phyloP scores from a whole-genome alignment of 352 stramenopile genomes.

The Globisporangium parvum region DNA sequence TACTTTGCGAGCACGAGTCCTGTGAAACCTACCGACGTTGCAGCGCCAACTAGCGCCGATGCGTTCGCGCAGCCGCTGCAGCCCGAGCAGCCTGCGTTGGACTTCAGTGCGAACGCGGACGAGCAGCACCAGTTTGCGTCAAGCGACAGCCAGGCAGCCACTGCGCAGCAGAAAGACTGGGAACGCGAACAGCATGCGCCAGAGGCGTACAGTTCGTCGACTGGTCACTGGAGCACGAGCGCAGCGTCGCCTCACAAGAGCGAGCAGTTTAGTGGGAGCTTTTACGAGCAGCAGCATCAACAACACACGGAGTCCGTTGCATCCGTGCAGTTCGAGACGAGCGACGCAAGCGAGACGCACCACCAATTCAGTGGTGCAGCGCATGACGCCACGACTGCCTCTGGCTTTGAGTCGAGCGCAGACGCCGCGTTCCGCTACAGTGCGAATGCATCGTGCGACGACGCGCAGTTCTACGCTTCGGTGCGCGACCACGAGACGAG shows the following conservation, averaged over 20 bases:
- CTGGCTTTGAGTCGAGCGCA: too few species aligned
- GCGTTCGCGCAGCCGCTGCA: conserved; percentile 2
- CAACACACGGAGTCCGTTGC: conserved; percentile 2
- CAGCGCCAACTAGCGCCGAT: not conserved
- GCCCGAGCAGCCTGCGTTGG: not conserved
- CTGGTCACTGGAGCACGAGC: not conserved
- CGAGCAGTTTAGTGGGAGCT: conserved; percentile 2
- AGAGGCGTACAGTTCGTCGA: not conserved
- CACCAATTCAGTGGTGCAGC: not conserved
- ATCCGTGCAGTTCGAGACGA: conserved; percentile 6
- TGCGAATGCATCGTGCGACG: conserved; percentile 9
- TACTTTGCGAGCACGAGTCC: conserved; percentile 8
- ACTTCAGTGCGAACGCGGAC: not conserved
- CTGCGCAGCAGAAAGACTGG: conserved; percentile 6
- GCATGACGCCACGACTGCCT: not conserved
- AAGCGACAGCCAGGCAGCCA: not conserved
- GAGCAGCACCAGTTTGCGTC: conserved; percentile 1
- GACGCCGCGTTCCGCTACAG: conserved; percentile 10
- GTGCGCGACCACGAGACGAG: conserved; percentile 19
- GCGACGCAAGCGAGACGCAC: not conserved
- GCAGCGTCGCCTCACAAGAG: conserved; percentile 5
- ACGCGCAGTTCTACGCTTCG: conserved; percentile 14
- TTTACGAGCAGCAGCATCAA: not conserved
- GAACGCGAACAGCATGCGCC: not conserved
- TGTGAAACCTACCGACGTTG: conserved; percentile 1